Base-by-base conservation (phyloP, 176 grass and related monocot genomes). In the Metroxylon sagu region DNA sequence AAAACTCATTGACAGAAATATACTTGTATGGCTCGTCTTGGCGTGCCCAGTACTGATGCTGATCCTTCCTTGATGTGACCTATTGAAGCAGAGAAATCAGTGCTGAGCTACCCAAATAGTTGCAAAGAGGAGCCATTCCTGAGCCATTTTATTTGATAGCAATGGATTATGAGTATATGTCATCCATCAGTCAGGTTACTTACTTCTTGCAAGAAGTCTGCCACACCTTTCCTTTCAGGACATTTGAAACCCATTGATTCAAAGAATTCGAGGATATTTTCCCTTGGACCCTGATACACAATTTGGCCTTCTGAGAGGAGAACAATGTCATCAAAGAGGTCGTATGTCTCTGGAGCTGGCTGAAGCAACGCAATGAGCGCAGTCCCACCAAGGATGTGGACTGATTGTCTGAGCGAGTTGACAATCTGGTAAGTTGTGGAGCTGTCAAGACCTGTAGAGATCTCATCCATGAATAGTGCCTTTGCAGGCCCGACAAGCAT, bases 21-120 rank as follows among this genome's bases (percentile, higher is more conserved):
- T 96, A 96, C 19, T 65, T 61, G 30, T 90, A 90, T 54, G 71
- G 74, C 50, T 81, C 54, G 0, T 82, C 77, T 70, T 50, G 55
- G 31, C 31, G 61, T 39, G 35, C 82, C 91, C 91, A 90, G 56
- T 96, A 96, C 65, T 96, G 86, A 48, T 87, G 80, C 15, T 96
- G 91, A 76, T 96, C 91, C 76, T 96, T 96, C 65, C 86, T 87
- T 62, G 91, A 96, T 65, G 83, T 96, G 29, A 96, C 91, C 91
- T 95, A 51, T 61, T 54, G 31, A 54, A 67, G 16, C 60, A 80
- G 29, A 70, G 29, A 60, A 19, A 25, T 54, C 28, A 70, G 6
- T 49, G 29, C 66, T 12, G 79, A 62, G 59, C 57, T 56, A 21
- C 62, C 68, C 60, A 39, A 57, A n/a, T 66, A 60, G 61, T 55